A percentile compares a stretch with the other conserved stretches of the same genome.
Conservation (phyloP, 2,329 filamentous ascomycete species). For the Diplodia sapinea region DNA sequence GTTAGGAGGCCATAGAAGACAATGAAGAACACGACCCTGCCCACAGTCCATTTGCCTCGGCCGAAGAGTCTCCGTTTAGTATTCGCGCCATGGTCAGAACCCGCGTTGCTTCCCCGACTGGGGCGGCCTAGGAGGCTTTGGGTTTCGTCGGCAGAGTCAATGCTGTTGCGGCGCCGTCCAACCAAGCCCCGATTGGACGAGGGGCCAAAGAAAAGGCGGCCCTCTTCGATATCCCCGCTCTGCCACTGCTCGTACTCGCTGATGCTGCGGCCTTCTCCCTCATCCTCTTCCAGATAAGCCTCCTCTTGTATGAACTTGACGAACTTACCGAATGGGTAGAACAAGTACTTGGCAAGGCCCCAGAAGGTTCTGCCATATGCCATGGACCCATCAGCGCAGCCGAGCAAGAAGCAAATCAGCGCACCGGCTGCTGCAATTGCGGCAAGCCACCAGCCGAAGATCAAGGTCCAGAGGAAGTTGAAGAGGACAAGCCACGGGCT, state of each 20-base stretch:
- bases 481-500: conserved; percentile 84
- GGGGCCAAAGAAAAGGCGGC: conserved; percentile 93
- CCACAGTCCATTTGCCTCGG: conserved; percentile 92
- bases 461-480: conserved; percentile 86
- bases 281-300: conserved; percentile 90
- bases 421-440: conserved; percentile 76
- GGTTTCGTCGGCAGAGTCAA: conserved; percentile 87
- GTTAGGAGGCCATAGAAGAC: conserved; percentile 95
- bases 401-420: conserved; percentile 77
- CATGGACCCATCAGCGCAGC: conserved; percentile 75
- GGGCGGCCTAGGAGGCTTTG: conserved; percentile 82
- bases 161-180: conserved; percentile 83
- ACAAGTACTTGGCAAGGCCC: conserved; percentile 82
- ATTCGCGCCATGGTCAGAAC: conserved; percentile 40
- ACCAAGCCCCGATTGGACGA: conserved; percentile 74
- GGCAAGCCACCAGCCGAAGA: conserved; percentile 97
- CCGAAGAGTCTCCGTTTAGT: conserved; percentile 82
- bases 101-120: conserved; percentile 56
- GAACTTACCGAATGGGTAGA: conserved; percentile 97
- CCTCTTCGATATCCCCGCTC: conserved; percentile 93
- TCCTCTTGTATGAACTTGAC: conserved; percentile 93
- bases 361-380: conserved; percentile 87
- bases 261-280: conserved; percentile 94
- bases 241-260: conserved; percentile 99
- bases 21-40: conserved; percentile 91